Evolutionary conservation across 331 rosid species (phyloP).

Genomic region (Prunus yedoensis): DNA sequence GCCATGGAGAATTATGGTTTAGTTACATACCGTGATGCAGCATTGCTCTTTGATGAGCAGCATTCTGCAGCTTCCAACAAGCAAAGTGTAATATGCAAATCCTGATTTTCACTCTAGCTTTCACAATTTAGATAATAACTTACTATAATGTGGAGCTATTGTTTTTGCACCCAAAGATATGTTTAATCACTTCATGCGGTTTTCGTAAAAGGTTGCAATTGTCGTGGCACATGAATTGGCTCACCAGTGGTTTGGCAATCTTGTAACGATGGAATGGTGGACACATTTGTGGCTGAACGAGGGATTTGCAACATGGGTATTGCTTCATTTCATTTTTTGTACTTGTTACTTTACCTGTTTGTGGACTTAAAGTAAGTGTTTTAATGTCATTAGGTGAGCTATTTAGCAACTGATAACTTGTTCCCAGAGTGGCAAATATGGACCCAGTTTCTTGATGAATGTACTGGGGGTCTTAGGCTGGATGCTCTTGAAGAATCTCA

Average conservation of each 20-base stretch:
- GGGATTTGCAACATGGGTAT: conserved; percentile 60
- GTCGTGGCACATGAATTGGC: conserved; percentile 47
- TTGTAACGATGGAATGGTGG: conserved; percentile 69
- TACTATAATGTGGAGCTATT: conserved; percentile 14
- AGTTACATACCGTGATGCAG: conserved; percentile 52
- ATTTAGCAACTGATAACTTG: conserved; percentile 46
- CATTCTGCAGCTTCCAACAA: conserved; percentile 56
- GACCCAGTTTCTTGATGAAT: conserved; percentile 55
- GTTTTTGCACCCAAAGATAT: background rate
- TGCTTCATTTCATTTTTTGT: background rate
- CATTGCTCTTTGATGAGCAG: conserved; percentile 51
- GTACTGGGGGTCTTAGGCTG: conserved; percentile 44
- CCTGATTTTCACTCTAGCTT: background rate
- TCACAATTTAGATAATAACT: conserved; percentile 5
- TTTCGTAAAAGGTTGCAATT: conserved; percentile 59
- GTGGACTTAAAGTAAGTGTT: background rate
- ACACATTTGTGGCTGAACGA: conserved; percentile 59
- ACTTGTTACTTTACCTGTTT: background rate
- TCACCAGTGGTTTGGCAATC: conserved; percentile 56
- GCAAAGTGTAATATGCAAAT: conserved; percentile 44
- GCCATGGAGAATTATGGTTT: conserved; percentile 71
- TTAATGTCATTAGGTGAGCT: conserved; percentile 40
- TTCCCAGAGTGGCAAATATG: conserved; percentile 57
- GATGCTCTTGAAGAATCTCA: conserved; percentile 56
- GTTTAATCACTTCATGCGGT: conserved; percentile 20